Conservation (phyloP, 805 yeast genomes). For the Suhomyces faveliae region DNA sequence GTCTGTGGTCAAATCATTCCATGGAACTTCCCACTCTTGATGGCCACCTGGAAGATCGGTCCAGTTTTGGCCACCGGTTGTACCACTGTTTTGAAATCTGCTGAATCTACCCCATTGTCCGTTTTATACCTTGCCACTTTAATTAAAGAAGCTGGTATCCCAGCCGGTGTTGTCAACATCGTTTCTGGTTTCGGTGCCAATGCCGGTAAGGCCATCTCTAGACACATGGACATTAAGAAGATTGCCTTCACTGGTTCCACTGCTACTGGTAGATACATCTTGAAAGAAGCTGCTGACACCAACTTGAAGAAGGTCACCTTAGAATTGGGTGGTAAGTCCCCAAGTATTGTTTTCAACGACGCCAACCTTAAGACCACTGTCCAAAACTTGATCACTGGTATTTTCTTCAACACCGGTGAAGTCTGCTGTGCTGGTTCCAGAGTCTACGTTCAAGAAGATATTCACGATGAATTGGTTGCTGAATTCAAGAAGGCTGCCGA, state of each 20-base stretch:
- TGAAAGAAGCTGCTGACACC: conserved; percentile 75
- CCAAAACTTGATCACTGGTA: conserved; percentile 73
- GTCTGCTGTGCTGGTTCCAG: conserved; percentile 95
- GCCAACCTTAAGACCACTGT: conserved; percentile 78
- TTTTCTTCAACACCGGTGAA: conserved; percentile 93
- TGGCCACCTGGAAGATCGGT: conserved; percentile 94
- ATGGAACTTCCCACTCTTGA: conserved; percentile 94
- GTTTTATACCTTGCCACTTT: conserved; percentile 73
- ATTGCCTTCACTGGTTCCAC: conserved; percentile 96
- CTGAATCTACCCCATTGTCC: conserved; percentile 89
- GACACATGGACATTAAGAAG: conserved; percentile 81
- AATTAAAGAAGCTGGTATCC: conserved; percentile 80
- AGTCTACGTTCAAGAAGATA: conserved; percentile 78
- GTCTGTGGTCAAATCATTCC: conserved; percentile 96
- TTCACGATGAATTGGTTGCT: conserved; percentile 73
- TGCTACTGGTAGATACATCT: conserved; percentile 79
- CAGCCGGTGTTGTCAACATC: conserved; percentile 87
- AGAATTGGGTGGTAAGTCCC: conserved; percentile 97
- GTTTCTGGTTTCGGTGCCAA: conserved; percentile 83
- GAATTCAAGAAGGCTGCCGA: conserved; percentile 60
- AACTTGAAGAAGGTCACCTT: conserved; percentile 87
- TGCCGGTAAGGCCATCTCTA: conserved; percentile 77
- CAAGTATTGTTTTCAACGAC: conserved; percentile 84
- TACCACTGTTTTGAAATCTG: conserved; percentile 83
- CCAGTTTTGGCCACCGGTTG: conserved; percentile 93